Evolutionary conservation across 2,329 filamentous ascomycete genomes (phyloP).

Genomic region (Pochonia chlamydosporia): DNA sequence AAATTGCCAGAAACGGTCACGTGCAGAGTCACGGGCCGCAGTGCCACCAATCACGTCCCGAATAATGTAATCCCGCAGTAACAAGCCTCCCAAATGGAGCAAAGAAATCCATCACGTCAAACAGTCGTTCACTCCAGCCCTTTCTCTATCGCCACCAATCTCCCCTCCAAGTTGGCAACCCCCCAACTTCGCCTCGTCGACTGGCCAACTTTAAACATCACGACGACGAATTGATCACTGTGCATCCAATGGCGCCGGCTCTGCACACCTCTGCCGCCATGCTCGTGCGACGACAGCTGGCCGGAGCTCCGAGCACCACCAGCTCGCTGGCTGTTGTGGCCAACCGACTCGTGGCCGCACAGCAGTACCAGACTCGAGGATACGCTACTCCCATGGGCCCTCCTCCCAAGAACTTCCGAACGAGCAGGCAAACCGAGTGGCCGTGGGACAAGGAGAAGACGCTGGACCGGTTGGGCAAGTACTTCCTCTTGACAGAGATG

Average conservation of each 20-base stretch:
- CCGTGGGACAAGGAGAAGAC: slow-evolving; percentile 71
- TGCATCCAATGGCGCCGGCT: slow-evolving; percentile 24
- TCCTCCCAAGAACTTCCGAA: slow-evolving; percentile 75
- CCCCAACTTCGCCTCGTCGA: slow-evolving; percentile 5
- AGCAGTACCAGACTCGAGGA: slow-evolving; percentile 24
- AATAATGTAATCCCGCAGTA: slow-evolving; percentile 35
- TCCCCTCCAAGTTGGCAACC: slow-evolving; percentile 7
- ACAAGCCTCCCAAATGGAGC: slow-evolving; percentile 9
- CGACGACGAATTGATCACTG: slow-evolving; percentile 1
- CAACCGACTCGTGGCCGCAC: slow-evolving; percentile 11
- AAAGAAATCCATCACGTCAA: too few relatives aligned
- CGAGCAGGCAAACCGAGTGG: slow-evolving; percentile 69
- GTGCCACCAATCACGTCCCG: slow-evolving; percentile 28
- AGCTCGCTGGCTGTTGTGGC: slow-evolving; percentile 16
- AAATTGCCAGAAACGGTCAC: slow-evolving; percentile 14
- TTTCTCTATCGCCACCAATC: slow-evolving; percentile 5
- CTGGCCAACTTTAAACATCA: background rate
- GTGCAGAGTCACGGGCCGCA: slow-evolving; percentile 20
- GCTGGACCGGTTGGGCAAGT: slow-evolving; percentile 81
- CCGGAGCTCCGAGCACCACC: slow-evolving; percentile 16
- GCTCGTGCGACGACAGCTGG: slow-evolving; percentile 30
- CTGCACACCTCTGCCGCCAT: slow-evolving; percentile 25
- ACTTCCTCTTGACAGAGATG: slow-evolving; percentile 95
- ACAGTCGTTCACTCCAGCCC: too few relatives aligned
- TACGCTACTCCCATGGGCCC: slow-evolving; percentile 71